Evolutionary conservation across 345 rosid genomes (phyloP), one percentile per base, ranked within the genome.

Genomic region (Brassica carinata): DNA sequence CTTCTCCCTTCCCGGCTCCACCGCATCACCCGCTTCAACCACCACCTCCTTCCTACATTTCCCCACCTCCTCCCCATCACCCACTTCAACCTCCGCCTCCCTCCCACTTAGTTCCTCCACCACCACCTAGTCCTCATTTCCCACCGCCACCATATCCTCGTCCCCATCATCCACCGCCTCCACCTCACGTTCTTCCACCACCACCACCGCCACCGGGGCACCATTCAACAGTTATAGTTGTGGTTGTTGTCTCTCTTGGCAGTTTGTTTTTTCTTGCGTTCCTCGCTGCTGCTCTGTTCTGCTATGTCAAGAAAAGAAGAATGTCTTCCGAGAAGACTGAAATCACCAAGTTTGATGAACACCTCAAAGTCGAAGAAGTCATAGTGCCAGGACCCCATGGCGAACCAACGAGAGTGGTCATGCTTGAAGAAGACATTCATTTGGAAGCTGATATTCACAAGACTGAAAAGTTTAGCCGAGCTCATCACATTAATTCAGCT

Each of bases 221-320:
- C 73, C 87, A 87, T 79, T 77, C 88, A 66, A 83, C 87, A 14
- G 81, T 87, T 65, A 84, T 87, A 75, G n/a, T 89, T 59, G 76
- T 90, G 36, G 82, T 87, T 64, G 85, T 90, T 71, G 87, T 87
- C 40, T 89, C 92, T 55, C 86, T 89, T 4, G 92, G 94, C 33
- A 84, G 92, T 23, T 82, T 89, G 10, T 87, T 89, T 73, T 82
- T 89, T 66, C 86, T 90, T 45, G 90, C 91, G 31, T 87, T 87
- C 84, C 85, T 87, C 62, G 83, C 94, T 51, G 89, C 86, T 74
- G 89, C 89, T 59, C 86, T 89, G 58, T 83, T 86, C 78, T 82
- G 87, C 85, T 77, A 83, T 33, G 82, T 84, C 76, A 90, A 86
- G 85, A 85, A 72, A 79, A 86, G 75, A 84, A 89, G 86, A 81